phyloP scores from a whole-genome alignment of 768 basidiomycete genomes.

The Sporobolomyces phaffii region DNA sequence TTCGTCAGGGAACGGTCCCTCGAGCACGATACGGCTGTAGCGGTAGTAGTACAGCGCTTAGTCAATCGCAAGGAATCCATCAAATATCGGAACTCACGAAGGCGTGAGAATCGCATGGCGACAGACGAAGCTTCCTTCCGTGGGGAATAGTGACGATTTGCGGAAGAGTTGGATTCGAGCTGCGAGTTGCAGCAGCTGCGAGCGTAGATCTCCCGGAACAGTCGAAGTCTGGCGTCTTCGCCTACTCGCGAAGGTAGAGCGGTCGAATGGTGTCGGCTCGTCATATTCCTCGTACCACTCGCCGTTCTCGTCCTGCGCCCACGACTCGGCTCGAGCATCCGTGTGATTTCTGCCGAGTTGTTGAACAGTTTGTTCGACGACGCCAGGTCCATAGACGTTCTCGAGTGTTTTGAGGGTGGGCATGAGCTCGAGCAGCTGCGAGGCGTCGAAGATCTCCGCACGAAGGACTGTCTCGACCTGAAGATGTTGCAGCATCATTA shows the following conservation, averaged over 20 bases:
- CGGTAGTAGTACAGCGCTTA: too few species aligned
- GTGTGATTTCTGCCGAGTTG: background rate
- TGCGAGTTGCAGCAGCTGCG: background rate
- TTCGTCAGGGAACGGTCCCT: conserved; percentile 51
- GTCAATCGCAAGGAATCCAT: too few species aligned
- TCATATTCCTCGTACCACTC: conserved; percentile 32
- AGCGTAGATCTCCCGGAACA: background rate
- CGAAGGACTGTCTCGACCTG: conserved; percentile 67
- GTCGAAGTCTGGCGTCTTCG: background rate
- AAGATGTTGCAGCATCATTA: too few species aligned
- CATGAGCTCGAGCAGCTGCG: conserved; percentile 53
- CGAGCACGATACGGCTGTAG: conserved; percentile 2
- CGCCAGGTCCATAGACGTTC: background rate
- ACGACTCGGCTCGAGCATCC: background rate
- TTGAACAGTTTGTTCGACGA: conserved; percentile 5
- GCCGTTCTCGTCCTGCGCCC: background rate
- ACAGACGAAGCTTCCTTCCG: conserved; percentile 60
- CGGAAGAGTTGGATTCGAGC: background rate
- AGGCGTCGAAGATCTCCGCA: conserved; percentile 60
- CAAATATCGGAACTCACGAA: too few species aligned
- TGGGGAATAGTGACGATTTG: conserved; percentile 1
- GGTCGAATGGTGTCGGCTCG: background rate
- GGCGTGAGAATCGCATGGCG: conserved; percentile 72
- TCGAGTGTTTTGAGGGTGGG: conserved; percentile 51
- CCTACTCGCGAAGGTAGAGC: background rate